Base-by-base conservation (phyloP, 768 basidiomycete genomes). In the Serendipita sp. region DNA sequence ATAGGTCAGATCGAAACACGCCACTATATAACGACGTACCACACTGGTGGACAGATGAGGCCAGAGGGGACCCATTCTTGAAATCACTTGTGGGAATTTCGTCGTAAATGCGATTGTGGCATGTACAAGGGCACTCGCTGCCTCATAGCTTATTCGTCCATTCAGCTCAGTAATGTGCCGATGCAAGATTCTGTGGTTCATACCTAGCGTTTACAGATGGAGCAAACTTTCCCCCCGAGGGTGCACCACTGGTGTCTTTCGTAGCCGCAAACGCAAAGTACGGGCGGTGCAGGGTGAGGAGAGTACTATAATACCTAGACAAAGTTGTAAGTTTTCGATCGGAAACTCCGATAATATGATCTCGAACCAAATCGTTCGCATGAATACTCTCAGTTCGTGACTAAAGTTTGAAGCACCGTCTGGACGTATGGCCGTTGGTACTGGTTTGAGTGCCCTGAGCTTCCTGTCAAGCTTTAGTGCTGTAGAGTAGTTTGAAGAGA, bases 31-130 rank as follows among this genome's bases (percentile, higher is more conserved):
- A 36, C 16, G 11, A 35, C 56, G 3, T 60, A 60, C 56, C 56
- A 60, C 35, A 30, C 28, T 28, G n/a, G 56, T 60, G n/a, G 34
- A 60, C 56, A 60, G 56, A 32, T 60, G 56, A n/a, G 56, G 56
- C 56, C 56, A 60, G 4, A 60, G 8, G 8, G 36, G 56, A 8
- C 56, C 36, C 30, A 60, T 32, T 36, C 56, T 60, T 5, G 56
- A 23, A n/a, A 60, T 23, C n/a, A 60, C 10, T n/a, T 30, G 16
- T 3, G 56, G 56, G 35, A 11, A n/a, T n/a, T 10, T 28, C 8
- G 28, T 35, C 34, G 35, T 36, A 34, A 60, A 60, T 4, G 5
- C 16, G 8, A 60, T 60, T n/a, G 56, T 30, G 16, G 35, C 16
- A 10, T 60, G 56, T 10, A 36, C n/a, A n/a, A 60, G 34, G 30